Percentiles rank a stretch among this genome's conserved stretches.
Evolutionary conservation across 495 filamentous ascomycete genomes (phyloP).

Genomic region (Rhypophila decipiens): DNA sequence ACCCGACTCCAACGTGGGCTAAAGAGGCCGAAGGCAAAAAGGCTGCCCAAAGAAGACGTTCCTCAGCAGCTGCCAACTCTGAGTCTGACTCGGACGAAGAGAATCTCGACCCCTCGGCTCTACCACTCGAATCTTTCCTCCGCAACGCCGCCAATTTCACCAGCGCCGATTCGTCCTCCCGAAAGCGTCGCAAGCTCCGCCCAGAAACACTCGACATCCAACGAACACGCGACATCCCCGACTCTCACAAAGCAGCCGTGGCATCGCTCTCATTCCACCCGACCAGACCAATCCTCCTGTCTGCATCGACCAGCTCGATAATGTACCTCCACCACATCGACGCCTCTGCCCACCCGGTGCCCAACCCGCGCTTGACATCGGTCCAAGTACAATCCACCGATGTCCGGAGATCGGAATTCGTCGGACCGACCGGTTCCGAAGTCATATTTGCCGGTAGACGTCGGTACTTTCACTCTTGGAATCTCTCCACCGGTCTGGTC

Average conservation of each 20-base stretch:
- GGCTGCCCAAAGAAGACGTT: slow-evolving; percentile 52
- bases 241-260: slow-evolving; percentile 60
- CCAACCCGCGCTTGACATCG: slow-evolving; percentile 83
- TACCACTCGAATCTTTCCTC: slow-evolving; percentile 75
- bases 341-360: slow-evolving; percentile 60
- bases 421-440: slow-evolving; percentile 50
- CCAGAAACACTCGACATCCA: slow-evolving; percentile 86
- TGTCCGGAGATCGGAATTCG: slow-evolving; percentile 72
- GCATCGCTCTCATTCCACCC: slow-evolving; percentile 87
- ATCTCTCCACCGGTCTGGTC: slow-evolving; percentile 70
- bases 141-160: slow-evolving; percentile 55
- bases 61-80: slow-evolving; percentile 45
- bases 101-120: slow-evolving; percentile 49
- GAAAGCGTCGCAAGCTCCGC: slow-evolving; percentile 58
- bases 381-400: slow-evolving; percentile 78
- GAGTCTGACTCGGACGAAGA: slow-evolving; percentile 58
- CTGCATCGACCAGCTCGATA: slow-evolving; percentile 75
- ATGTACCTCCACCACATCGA: slow-evolving; percentile 85
- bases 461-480: slow-evolving; percentile 92
- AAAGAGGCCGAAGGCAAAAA: slow-evolving; percentile 30
- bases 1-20: slow-evolving; percentile 79
- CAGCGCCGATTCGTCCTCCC: slow-evolving; percentile 27
- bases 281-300: slow-evolving; percentile 76
- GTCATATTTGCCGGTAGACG: slow-evolving; percentile 83
- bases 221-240: slow-evolving; percentile 46